Evolutionary conservation across 2,329 filamentous ascomycete species (phyloP).

Genomic region (Coniella vitis): DNA sequence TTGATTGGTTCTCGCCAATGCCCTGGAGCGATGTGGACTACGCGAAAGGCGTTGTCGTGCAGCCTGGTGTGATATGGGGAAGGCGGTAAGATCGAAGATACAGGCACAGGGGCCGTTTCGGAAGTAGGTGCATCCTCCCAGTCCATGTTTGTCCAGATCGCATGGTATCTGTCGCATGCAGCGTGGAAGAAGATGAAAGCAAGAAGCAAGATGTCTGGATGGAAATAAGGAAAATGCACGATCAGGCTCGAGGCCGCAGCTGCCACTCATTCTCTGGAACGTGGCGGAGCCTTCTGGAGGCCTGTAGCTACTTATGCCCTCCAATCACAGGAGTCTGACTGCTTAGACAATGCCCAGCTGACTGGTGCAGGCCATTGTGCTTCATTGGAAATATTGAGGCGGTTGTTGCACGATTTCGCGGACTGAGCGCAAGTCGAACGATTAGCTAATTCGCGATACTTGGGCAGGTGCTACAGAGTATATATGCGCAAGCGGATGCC

Average conservation of each 20-base stretch:
- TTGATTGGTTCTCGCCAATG: slow-evolving; percentile 2
- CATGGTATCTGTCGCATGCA: no score
- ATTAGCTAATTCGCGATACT: no score
- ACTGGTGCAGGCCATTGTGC: no score
- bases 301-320: neutral
- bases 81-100: neutral
- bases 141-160: neutral
- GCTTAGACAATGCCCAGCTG: no score
- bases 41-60: neutral
- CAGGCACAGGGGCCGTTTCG: no score
- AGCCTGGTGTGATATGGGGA: neutral
- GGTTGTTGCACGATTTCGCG: no score
- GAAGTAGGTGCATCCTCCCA: no score
- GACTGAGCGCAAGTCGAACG: no score
- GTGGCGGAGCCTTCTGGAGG: neutral
- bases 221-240: neutral
- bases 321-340: no score
- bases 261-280: neutral
- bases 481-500: neutral
- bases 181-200: no score
- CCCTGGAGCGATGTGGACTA: neutral
- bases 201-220: neutral
- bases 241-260: neutral
- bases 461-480: neutral
- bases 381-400: no score